Evolutionary conservation across 257 asterid genomes (phyloP), one percentile per base, ranked within the genome.

Genomic region (Perilla frutescens): DNA sequence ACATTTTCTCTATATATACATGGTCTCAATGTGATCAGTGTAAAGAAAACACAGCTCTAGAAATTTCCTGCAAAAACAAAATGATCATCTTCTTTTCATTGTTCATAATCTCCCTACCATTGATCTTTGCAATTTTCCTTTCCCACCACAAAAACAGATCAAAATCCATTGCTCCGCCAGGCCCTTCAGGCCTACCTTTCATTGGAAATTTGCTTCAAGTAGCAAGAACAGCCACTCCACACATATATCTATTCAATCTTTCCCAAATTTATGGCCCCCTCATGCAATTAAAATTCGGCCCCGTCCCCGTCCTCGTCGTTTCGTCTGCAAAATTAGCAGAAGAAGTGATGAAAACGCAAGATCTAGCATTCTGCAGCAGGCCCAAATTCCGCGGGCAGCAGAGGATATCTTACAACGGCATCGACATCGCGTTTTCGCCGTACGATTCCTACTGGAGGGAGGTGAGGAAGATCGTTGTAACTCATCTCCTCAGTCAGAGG

Each of bases 291-390:
- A 63, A 77, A 7, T 5, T 77, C 0, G 81, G 77, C 0, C 57
- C 62, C 3, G 7, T 20, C 3, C 68, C 81, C 1, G 26, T 64
- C 0, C 26, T 77, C 4, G 76, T 77, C 0, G 7, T 77, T 44
- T 77, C 77, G 3, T 77, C 77, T 0, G 29, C 77, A 0, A 65
- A 62, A 20, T 7, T 71, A 2, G 76, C 68, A 0, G 54, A 45
- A 70, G 56, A 77, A 26, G 63, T 64, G 7, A 8, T 77, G 34
- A 70, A 77, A 71, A 34, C 62, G 2, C 75, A 78, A 3, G 82
- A 78, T 15, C 1, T 66, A 1, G 44, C 65, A 4, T 78, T 73
- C 45, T 72, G 54, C 5, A 14, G 71, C 44, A 31, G 82, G 62
- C 82, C 82, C 0, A 8, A 0, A 0, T 40, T 51, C n/a, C 40